Base-by-base conservation (phyloP, 1,284 basidiomycete species). In the Volvariella volvacea region DNA sequence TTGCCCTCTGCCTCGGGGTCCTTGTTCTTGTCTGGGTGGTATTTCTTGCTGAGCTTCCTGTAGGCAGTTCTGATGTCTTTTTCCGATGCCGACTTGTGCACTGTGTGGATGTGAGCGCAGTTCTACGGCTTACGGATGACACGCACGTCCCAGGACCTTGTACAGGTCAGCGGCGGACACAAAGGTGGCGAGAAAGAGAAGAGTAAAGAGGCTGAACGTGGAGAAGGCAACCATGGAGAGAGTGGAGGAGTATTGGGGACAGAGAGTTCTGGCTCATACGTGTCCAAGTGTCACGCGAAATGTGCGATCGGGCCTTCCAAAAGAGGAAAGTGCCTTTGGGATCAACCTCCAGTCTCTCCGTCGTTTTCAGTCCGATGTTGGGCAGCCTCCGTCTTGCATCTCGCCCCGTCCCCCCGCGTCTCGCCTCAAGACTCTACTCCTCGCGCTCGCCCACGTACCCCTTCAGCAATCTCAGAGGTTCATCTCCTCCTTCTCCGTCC, bases 11-110 rank as follows among this genome's bases (percentile, higher is more conserved):
- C 86, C 10, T 72, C 81, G 48, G 82, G 74, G 10, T 89, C 88
- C 53, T 85, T 86, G 65, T 94, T 96, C 71, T 94, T 94, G 69
- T 97, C 93, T 0, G 93, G 93, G 60, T 96, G 93, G 51, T 80
- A 90, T 65, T 84, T 90, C 56, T 83, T 86, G 64, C 90, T 93
- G 39, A 95, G 70, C 60, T 82, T 84, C 66, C 93, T 88, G 70
- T 96, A 97, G 1, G 92, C 90, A 54, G 88, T 83, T 64, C 88
- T 82, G 61, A 97, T 91, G 52, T 95, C 91, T 54, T 80, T 78
- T 30, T 94, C 90, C 22, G 81, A 83, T 17, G 92, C 91, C 38
- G 82, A 81, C 52, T 70, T 80, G 53, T 80, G 76, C 39, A 96
- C 88, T 92, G 50, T 17, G 43, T 43, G 42, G n/a, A 36, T 36